These are phyloP conservation scores for Blastomyces parvus DNA, from an alignment of 2,329 filamentous ascomycete genomes.

Conservation along the genomic window DNA sequence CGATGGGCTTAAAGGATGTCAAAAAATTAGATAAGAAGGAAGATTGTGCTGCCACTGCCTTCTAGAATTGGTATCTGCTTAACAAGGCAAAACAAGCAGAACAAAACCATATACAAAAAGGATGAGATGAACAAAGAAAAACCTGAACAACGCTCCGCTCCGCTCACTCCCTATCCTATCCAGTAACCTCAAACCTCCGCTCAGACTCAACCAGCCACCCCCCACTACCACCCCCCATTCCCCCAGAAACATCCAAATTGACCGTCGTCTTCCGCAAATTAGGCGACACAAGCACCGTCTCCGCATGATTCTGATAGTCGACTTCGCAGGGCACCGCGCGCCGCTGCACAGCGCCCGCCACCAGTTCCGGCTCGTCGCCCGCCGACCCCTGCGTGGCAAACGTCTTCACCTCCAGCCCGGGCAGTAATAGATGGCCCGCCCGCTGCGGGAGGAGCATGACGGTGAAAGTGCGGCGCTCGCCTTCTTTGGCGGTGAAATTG, in stretches of 20 bases:
- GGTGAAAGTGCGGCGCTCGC: constrained; percentile 46
- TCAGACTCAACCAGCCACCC: constrained; percentile 59
- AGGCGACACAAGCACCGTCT: constrained; percentile 64
- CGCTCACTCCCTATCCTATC: too few relatives aligned
- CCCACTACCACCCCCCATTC: constrained; percentile 40
- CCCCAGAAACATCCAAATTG: constrained; percentile 57
- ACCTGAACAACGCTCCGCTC: too few relatives aligned
- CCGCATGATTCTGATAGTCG: constrained; percentile 67
- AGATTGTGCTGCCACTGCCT: too few relatives aligned
- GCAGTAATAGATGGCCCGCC: constrained; percentile 67
- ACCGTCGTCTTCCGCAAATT: constrained; percentile 64
- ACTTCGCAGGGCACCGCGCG: constrained; percentile 57
- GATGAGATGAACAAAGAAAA: too few relatives aligned
- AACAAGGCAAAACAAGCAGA: too few relatives aligned
- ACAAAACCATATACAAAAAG: not conserved
- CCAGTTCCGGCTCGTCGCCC: constrained; percentile 17
- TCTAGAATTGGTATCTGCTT: too few relatives aligned
- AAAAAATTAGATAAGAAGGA: too few relatives aligned
- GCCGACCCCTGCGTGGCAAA: constrained; percentile 38
- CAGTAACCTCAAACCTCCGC: constrained; percentile 16
- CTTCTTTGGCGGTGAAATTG: constrained; percentile 52
- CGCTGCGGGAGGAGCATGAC: constrained; percentile 72
- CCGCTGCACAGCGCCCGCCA: constrained; percentile 18
- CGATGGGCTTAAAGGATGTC: too few relatives aligned
- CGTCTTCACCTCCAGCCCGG: constrained; percentile 63